Base-by-base conservation (phyloP, 768 basidiomycete genomes). In the Candolleomyces eurysporus region DNA sequence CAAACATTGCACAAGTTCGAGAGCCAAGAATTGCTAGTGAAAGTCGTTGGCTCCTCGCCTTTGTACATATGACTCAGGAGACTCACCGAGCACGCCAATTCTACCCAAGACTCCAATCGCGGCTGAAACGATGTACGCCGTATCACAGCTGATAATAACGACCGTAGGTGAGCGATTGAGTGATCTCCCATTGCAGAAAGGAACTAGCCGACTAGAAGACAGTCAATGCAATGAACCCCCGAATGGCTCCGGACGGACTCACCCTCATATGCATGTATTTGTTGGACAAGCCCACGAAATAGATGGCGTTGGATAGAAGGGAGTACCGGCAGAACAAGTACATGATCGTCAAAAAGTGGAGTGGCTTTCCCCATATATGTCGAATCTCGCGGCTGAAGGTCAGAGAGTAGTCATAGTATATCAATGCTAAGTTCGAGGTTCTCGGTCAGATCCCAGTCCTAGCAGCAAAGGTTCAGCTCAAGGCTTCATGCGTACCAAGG, bases 371-470 rank as follows among this genome's bases (percentile, higher is more conserved):
- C 63, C 63, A 63, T 13, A 63, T 59, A 40, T 56, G 57, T 22
- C 57, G 32, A 13, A 63, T 43, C 22, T 63, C 63, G 21, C 63
- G 63, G 16, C 45, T 43, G 16, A 63, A 49, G 21, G 63, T 63
- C 43, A 63, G 61, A 53, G 63, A 46, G 53, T 60, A 59, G 43
- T 54, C 48, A 39, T 63, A 63, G 42, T 61, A 61, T 14, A 61
- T 56, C 14, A 61, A 55, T 26, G 61, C 61, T 61, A 22, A 11
- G 21, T n/a, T 19, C 11, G 43, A 17, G 14, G 11, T 42, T 17
- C 51, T 49, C 5, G 40, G 51, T 13, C 4, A 45, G 21, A 50
- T 42, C 9, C 31, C 14, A n/a, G 32, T 26, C n/a, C 9, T 5
- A 26, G 26, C 26, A 4, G 26, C 26, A 36, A 11, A 36, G 11